These are phyloP conservation scores for Solanum chilense DNA, from an alignment of 257 asterid species.

Conservation along the genomic window DNA sequence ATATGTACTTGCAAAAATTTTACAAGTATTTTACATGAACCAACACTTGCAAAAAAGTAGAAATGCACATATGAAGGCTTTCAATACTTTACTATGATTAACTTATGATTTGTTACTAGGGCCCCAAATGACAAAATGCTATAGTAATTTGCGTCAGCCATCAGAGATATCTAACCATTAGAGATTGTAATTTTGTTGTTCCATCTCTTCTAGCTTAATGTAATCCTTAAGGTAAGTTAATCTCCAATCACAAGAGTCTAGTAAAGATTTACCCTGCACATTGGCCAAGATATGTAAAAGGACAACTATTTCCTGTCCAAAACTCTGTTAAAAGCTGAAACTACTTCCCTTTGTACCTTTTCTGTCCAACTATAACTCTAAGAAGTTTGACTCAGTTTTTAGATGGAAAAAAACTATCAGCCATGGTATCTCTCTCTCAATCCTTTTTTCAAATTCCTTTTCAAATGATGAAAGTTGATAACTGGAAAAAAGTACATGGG, in stretches of 20 bases:
- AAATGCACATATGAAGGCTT: not conserved
- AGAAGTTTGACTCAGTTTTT: not conserved
- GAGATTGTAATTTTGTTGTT: not conserved
- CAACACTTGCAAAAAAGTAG: not conserved
- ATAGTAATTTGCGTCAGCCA: not conserved
- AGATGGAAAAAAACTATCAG: not conserved
- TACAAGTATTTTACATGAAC: not conserved
- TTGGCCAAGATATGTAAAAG: not conserved
- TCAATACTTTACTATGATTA: not conserved
- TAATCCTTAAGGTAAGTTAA: not conserved
- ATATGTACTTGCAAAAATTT: not conserved
- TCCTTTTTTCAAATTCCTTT: not conserved
- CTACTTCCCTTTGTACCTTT: not conserved
- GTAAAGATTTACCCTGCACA: not conserved
- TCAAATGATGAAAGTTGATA: not conserved
- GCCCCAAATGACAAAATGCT: not conserved
- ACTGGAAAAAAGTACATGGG: not conserved
- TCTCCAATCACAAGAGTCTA: not conserved
- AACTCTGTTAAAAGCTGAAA: not conserved
- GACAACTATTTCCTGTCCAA: not conserved
- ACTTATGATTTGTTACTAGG: not conserved
- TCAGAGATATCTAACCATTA: not conserved
- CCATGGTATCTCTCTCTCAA: not conserved
- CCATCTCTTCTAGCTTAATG: not conserved
- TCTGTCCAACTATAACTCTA: not conserved